Conservation (phyloP, 768 basidiomycete genomes). For the Amanita muscaria region DNA sequence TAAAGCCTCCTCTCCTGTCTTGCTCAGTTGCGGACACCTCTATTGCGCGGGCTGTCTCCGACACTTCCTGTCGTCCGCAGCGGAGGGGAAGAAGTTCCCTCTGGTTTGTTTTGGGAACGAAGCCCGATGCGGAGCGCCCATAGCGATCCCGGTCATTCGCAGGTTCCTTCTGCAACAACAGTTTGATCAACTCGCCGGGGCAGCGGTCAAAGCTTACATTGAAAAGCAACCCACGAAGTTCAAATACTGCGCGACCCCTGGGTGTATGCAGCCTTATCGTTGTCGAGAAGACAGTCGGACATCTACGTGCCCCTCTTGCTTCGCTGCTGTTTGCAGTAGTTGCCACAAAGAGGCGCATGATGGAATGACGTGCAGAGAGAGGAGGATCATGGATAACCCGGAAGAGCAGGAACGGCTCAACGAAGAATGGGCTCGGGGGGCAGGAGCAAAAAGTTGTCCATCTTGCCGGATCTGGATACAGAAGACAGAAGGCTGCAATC, state of each 20-base stretch:
- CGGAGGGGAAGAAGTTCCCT: slow-evolving; percentile 5
- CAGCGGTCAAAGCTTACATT: slow-evolving; percentile 36
- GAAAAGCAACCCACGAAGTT: slow-evolving; percentile 36
- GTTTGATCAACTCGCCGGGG: slow-evolving; percentile 32
- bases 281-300: slow-evolving; percentile 32
- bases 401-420: slow-evolving; percentile 35
- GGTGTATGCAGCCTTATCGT: slow-evolving; percentile 42
- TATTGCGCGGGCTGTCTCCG: slow-evolving; percentile 3
- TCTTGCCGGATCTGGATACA: slow-evolving; percentile 35
- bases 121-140: slow-evolving; percentile 10
- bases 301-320: slow-evolving; percentile 40
- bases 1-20: not conserved
- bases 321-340: slow-evolving; percentile 35
- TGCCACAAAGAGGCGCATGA: slow-evolving; percentile 44
- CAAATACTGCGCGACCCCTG: slow-evolving; percentile 45
- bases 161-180: slow-evolving; percentile 30
- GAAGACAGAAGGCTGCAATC: slow-evolving; percentile 48
- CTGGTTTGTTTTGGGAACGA: slow-evolving; percentile 1
- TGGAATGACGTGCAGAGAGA: slow-evolving; percentile 39
- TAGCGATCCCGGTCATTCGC: slow-evolving; percentile 32
- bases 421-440: slow-evolving; percentile 28
- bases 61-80: slow-evolving; percentile 3
- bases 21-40: slow-evolving; percentile 1
- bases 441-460: slow-evolving; percentile 40
- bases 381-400: slow-evolving; percentile 21